These are phyloP conservation scores for Cladophialophora psammophila DNA, from an alignment of 2,329 filamentous ascomycete species.

Conservation along the genomic window DNA sequence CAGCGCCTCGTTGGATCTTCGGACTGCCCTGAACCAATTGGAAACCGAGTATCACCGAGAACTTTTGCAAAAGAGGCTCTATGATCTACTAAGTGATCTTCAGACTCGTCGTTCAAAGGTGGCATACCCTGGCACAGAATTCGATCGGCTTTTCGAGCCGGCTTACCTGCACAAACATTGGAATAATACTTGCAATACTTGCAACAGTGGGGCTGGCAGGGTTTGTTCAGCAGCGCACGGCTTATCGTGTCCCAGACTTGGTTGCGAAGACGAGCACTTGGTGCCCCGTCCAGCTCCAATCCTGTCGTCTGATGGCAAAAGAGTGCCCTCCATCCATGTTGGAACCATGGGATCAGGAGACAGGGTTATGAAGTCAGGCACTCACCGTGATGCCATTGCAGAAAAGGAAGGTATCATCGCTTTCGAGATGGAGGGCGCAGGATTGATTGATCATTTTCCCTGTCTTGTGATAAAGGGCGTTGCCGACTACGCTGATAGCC, in stretches of 20 bases:
- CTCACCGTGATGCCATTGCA: conserved; percentile 48
- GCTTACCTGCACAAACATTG: conserved; percentile 11
- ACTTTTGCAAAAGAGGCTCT: background rate
- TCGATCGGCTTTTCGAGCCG: conserved; percentile 6
- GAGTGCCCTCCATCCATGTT: conserved; percentile 47
- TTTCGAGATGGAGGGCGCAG: conserved; percentile 41
- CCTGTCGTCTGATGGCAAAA: conserved; percentile 20
- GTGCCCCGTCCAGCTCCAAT: conserved; percentile 29
- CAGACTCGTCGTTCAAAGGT: background rate
- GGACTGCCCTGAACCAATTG: conserved; percentile 36
- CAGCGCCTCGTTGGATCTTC: conserved; percentile 37
- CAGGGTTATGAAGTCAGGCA: conserved; percentile 51
- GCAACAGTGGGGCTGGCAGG: background rate
- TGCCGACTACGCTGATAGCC: conserved; percentile 40
- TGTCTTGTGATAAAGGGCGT: conserved; percentile 37
- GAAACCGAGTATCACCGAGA: conserved; percentile 16
- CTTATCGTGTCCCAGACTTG: conserved; percentile 8
- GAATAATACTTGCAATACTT: conserved; percentile 5
- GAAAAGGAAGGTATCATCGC: conserved; percentile 33
- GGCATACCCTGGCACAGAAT: conserved; percentile 7
- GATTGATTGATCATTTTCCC: conserved; percentile 35
- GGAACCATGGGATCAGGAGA: conserved; percentile 52
- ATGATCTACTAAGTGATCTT: background rate
- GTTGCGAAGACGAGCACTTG: conserved; percentile 32
- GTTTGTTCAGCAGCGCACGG: background rate